phyloP scores from a whole-genome alignment of 179 eudicot species.

The Silene coronaria region DNA sequence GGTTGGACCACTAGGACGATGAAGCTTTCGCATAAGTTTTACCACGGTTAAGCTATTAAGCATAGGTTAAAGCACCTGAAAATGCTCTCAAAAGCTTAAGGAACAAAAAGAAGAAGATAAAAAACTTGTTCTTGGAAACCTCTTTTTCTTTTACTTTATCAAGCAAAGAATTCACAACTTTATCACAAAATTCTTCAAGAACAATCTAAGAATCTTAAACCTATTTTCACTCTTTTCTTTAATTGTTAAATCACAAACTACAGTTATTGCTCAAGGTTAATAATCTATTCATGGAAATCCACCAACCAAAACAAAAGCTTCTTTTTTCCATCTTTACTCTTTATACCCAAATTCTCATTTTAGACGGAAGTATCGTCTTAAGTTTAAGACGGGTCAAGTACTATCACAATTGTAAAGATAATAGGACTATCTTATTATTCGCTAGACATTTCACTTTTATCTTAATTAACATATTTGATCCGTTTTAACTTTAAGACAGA shows the following conservation, averaged over 20 bases:
- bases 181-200: slow-evolving; percentile 11
- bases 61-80: slow-evolving; percentile 15
- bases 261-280: slow-evolving; percentile 2
- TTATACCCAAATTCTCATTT: no score
- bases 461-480: no score
- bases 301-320: slow-evolving; percentile 21
- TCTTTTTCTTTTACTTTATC: slow-evolving; percentile 18
- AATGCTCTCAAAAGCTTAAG: slow-evolving; percentile 8
- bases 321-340: not conserved
- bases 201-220: slow-evolving; percentile 14
- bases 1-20: no score
- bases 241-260: slow-evolving; percentile 7
- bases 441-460: no score
- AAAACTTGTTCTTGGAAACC: slow-evolving; percentile 12
- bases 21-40: no score
- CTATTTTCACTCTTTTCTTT: slow-evolving; percentile 22
- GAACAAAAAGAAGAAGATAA: not conserved
- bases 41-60: not conserved
- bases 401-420: no score
- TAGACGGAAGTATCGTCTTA: no score
- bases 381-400: no score
- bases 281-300: slow-evolving; percentile 23
- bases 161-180: slow-evolving; percentile 23
- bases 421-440: no score
- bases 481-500: no score